phyloP scores from a whole-genome alignment of 805 yeast genomes.

The Cyberlindnera mrakii region DNA sequence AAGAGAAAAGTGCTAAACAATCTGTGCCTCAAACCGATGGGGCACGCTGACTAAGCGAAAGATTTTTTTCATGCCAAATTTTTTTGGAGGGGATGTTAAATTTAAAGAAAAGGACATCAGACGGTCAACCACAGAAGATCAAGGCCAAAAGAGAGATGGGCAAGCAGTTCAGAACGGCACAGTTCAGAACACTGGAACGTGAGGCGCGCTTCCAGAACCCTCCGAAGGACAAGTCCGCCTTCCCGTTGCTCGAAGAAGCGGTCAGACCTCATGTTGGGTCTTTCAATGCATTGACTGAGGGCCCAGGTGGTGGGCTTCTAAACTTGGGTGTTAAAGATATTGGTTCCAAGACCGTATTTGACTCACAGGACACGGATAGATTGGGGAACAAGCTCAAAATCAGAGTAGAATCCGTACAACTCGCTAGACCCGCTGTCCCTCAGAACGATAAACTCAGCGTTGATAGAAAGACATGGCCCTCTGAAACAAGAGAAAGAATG shows the following conservation, averaged over 20 bases:
- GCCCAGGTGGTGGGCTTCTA: slow-evolving; percentile 77
- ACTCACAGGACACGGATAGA: slow-evolving; percentile 60
- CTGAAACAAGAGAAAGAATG: slow-evolving; percentile 88
- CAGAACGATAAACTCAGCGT: slow-evolving; percentile 65
- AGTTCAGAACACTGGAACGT: slow-evolving; percentile 71
- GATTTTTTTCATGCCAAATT: too few species aligned
- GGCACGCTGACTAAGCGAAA: not conserved
- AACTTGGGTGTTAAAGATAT: slow-evolving; percentile 85
- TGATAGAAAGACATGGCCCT: slow-evolving; percentile 75
- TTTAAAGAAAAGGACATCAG: not conserved
- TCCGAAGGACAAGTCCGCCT: slow-evolving; percentile 79
- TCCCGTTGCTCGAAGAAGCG: slow-evolving; percentile 79
- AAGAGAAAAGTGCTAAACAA: not conserved
- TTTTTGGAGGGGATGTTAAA: not conserved
- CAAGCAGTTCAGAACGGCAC: slow-evolving; percentile 32
- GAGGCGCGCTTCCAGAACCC: slow-evolving; percentile 84
- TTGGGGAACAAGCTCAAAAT: slow-evolving; percentile 81
- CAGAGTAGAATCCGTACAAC: slow-evolving; percentile 84
- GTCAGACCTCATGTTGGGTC: slow-evolving; percentile 95
- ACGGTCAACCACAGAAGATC: not conserved
- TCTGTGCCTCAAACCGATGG: not conserved
- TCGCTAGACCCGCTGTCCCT: slow-evolving; percentile 78
- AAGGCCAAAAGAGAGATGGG: slow-evolving; percentile 11
- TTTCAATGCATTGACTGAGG: slow-evolving; percentile 90
- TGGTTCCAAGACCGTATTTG: slow-evolving; percentile 81